Percentiles rank a stretch among this genome's conserved stretches.
Evolutionary conservation across 352 stramenopile species (phyloP).

Genomic region (Elongisporangium undulatum): DNA sequence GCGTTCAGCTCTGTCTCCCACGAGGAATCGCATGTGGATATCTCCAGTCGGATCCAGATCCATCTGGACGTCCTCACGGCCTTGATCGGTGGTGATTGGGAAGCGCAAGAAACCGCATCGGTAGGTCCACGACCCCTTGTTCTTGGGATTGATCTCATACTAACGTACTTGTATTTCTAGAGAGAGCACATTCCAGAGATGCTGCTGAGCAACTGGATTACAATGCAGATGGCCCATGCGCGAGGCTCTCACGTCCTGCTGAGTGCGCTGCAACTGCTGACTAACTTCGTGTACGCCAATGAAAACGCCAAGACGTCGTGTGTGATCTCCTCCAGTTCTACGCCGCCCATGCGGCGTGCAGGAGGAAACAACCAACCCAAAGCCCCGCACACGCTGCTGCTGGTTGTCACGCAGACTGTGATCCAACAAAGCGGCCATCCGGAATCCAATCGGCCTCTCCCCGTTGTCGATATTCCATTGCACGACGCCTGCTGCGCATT

Average conservation of each 20-base stretch:
- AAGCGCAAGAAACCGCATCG: constrained; percentile 32
- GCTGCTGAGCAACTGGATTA: constrained; percentile 49
- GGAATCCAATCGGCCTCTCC: not conserved
- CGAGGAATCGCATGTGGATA: constrained; percentile 26
- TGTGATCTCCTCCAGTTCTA: constrained; percentile 9
- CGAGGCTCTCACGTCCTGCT: constrained; percentile 37
- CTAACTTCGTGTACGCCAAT: constrained; percentile 43
- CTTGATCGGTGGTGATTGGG: constrained; percentile 26
- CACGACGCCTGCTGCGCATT: constrained; percentile 34
- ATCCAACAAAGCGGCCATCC: not conserved
- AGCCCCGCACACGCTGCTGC: constrained; percentile 1
- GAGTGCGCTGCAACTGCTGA: constrained; percentile 35
- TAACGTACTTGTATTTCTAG: constrained; percentile 10
- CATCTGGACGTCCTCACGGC: constrained; percentile 52
- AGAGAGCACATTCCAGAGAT: constrained; percentile 27
- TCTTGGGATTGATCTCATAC: not conserved
- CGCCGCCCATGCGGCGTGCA: constrained; percentile 1
- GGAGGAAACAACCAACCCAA: not conserved
- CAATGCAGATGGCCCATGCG: constrained; percentile 39
- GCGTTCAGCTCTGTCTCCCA: not conserved
- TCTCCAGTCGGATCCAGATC: constrained; percentile 32
- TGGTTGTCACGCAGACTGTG: constrained; percentile 3
- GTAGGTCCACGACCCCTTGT: constrained; percentile 11
- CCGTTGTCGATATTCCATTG: constrained; percentile 13
- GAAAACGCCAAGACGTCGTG: constrained; percentile 31